Percentiles rank a stretch among this genome's conserved stretches.
phyloP scores from a whole-genome alignment of 1,284 basidiomycete species.

The Cutaneotrichosporon dermatis region DNA sequence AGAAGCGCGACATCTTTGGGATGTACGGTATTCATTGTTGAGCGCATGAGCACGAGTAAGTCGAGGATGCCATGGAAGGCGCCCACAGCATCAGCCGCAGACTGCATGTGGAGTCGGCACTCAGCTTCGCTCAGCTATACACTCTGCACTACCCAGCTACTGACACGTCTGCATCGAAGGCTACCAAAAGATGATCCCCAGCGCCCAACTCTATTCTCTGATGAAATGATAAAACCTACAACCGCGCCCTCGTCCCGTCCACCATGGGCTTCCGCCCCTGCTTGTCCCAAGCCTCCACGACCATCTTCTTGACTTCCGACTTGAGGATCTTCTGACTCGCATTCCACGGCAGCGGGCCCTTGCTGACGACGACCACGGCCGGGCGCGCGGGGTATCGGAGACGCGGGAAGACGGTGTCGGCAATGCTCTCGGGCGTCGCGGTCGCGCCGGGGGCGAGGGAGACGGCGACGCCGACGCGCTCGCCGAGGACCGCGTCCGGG shows the following conservation, averaged over 20 bases:
- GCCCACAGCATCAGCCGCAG: no score
- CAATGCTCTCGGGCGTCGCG: conserved; percentile 10
- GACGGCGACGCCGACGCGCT: conserved; percentile 39
- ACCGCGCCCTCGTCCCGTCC: conserved; percentile 6
- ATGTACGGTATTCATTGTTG: no score
- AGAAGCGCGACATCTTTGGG: no score
- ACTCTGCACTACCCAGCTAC: no score
- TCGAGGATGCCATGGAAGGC: no score
- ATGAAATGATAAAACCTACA: conserved; percentile 2
- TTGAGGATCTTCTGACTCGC: conserved; percentile 19
- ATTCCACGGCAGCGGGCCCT: conserved; percentile 24
- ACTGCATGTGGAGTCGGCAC: no score
- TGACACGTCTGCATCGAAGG: no score
- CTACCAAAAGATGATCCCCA: no score
- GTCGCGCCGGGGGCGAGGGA: conserved; percentile 21
- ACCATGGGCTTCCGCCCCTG: conserved; percentile 14
- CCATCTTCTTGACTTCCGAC: conserved; percentile 18
- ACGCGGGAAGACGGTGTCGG: conserved; percentile 2
- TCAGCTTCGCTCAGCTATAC: no score
- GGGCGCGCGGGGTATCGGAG: conserved; percentile 18
- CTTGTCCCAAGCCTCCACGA: conserved; percentile 12
- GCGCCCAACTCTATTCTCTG: no score
- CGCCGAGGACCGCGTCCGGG: conserved; percentile 35
- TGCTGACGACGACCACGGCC: conserved; percentile 15
- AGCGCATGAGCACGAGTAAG: no score